phyloP scores from a whole-genome alignment of 164 flowering plant species.

The Vitis vinifera region ASM3070453v1 NC_081818.1:1034001-1034500 shows the following conservation, averaged over 20 bases:
- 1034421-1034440: constrained; percentile 93
- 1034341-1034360: not conserved
- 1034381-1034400: not conserved
- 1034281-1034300: constrained; percentile 75
- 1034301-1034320: not conserved
- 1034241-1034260: constrained; percentile 80
- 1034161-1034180: constrained; percentile 93
- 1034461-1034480: constrained; percentile 88
- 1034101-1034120: constrained; percentile 86
- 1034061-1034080: not conserved
- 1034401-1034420: constrained; percentile 11
- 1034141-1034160: constrained; percentile 95
- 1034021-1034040: not conserved
- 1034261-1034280: constrained; percentile 97
- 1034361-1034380: constrained; percentile 1
- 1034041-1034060: not conserved
- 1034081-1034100: constrained; percentile 53
- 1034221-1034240: constrained; percentile 63
- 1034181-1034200: constrained; percentile 49
- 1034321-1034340: not conserved
- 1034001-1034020: no score
- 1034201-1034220: constrained; percentile 63
- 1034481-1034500: constrained; percentile 83
- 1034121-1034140: constrained; percentile 74
- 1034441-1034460: constrained; percentile 86